phyloP scores from a whole-genome alignment of 306 rosid genomes.

The Potentilla sterilis region DNA sequence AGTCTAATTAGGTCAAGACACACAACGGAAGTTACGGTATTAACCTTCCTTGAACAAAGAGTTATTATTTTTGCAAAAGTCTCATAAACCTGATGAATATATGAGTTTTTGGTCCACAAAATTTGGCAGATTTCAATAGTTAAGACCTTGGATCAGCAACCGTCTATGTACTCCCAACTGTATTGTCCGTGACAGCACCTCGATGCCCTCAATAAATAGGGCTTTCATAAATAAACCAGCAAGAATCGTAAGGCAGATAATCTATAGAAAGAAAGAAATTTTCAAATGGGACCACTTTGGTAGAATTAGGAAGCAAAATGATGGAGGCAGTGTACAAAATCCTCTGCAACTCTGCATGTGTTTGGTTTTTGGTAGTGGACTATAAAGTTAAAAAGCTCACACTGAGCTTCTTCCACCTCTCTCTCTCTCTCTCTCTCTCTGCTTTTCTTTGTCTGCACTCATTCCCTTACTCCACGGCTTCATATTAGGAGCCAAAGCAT shows the following conservation, averaged over 20 bases:
- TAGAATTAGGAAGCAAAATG: slow-evolving; percentile 3
- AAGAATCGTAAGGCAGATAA: neutral
- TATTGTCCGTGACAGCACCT: slow-evolving; percentile 27
- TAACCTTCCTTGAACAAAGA: neutral
- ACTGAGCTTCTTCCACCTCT: slow-evolving; percentile 9
- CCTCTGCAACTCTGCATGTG: slow-evolving; percentile 15
- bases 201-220: neutral
- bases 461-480: slow-evolving; percentile 46
- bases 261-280: neutral
- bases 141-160: slow-evolving; percentile 24
- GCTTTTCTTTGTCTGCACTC: slow-evolving; percentile 55
- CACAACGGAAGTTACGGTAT: too few relatives aligned
- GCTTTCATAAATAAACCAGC: slow-evolving; percentile 3
- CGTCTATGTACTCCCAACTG: slow-evolving; percentile 20
- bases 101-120: slow-evolving; percentile 10
- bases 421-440: slow-evolving; percentile 16
- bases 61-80: neutral
- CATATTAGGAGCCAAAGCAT: slow-evolving; percentile 33
- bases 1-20: too few relatives aligned
- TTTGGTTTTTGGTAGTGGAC: slow-evolving; percentile 2
- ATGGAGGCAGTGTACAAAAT: neutral
- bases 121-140: slow-evolving; percentile 7
- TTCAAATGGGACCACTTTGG: slow-evolving; percentile 4
- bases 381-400: slow-evolving; percentile 19
- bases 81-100: neutral